Conservation (phyloP, 768 basidiomycete species). For the Candolleomyces aberdarensis region DNA sequence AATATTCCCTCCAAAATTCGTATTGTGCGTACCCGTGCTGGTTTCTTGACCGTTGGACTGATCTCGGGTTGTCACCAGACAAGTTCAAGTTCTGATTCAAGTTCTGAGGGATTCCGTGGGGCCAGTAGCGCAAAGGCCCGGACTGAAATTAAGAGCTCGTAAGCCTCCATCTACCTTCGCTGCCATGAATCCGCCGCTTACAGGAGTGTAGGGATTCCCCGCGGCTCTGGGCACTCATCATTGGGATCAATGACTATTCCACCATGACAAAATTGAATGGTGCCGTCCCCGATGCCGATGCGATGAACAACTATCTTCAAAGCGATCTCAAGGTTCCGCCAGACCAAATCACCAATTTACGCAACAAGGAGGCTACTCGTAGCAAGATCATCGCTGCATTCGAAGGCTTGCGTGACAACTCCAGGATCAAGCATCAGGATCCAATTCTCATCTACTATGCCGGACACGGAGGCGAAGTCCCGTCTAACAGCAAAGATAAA, state of each 20-base stretch:
- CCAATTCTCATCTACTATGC: conserved; percentile 42
- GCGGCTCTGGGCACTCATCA: conserved; percentile 36
- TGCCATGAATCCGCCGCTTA: too few species aligned
- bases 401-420: conserved; percentile 13
- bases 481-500: neutral
- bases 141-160: too few species aligned
- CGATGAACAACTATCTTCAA: conserved; percentile 31
- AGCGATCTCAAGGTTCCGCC: conserved; percentile 25
- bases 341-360: conserved; percentile 33
- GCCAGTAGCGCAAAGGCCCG: too few species aligned
- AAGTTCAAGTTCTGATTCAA: too few species aligned
- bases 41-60: too few species aligned
- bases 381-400: conserved; percentile 30
- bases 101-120: too few species aligned
- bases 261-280: conserved; percentile 26
- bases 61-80: too few species aligned
- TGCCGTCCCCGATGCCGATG: conserved; percentile 38
- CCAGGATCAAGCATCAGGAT: conserved; percentile 11
- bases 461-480: conserved; percentile 34
- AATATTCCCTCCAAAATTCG: too few species aligned
- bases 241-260: conserved; percentile 43
- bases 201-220: neutral
- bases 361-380: conserved; percentile 35
- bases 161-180: too few species aligned
- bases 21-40: too few species aligned